Evolutionary conservation across 108 stramenopile species (phyloP), one percentile per base, ranked within the genome.

Genomic region (Fragilaria crotonensis): DNA sequence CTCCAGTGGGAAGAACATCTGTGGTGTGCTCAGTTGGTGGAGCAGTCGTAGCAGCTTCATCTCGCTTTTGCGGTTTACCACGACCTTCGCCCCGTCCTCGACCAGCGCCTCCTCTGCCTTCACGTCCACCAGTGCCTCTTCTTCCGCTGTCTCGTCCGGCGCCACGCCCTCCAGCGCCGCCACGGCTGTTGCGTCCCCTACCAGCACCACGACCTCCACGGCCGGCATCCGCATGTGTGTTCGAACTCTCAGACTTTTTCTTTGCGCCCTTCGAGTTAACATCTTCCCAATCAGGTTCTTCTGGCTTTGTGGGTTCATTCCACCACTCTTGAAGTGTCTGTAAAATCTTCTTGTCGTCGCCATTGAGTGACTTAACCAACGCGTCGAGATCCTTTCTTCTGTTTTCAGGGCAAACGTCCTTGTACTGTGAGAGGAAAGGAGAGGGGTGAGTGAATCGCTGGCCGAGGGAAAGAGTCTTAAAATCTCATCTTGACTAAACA

Each of bases 331-430:
- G 63, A 58, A 91, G 85, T 60, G 74, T 73, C 44, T 72, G 64
- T 54, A 64, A 72, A 57, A 91, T 83, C 67, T 79, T 79, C 33
- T 72, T 76, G 59, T 88, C 86, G 63, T 91, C 81, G 30, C 90
- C 90, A 68, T 88, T 81, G 69, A 78, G 70, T 70, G 66, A 50
- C 53, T 87, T 88, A 20, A 85, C 81, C 20, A 91, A 74, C 25
- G 79, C 64, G 55, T 88, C 90, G 11, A 91, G 76, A 50, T 91
- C 90, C 54, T 83, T 84, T 25, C 64, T 58, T 78, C 82, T 85
- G 78, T 87, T 82, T 18, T 68, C 62, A 26, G 90, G 90, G 60
- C 90, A 90, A 21, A 67, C 81, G 28, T 57, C 84, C 63, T 69
- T 73, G 50, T 73, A 75, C 77, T 78, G 57, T 26, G 18, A 9